Conservation (phyloP, 2,329 filamentous ascomycete species). For the Akanthomyces lecanii region DNA sequence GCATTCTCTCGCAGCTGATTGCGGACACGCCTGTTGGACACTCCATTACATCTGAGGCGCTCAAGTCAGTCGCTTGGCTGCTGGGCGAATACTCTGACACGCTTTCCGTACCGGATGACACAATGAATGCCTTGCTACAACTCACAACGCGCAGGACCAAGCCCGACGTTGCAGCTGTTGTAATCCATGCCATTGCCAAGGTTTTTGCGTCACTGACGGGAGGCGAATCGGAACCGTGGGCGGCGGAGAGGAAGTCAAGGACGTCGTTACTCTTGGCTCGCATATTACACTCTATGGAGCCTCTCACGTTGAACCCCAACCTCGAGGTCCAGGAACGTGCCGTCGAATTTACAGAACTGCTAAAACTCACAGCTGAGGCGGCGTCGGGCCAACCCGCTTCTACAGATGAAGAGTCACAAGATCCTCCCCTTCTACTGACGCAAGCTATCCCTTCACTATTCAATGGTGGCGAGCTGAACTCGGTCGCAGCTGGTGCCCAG, state of each 20-base stretch:
- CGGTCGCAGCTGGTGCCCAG: constrained; percentile 78
- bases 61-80: constrained; percentile 78
- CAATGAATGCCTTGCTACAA: constrained; percentile 71
- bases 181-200: constrained; percentile 81
- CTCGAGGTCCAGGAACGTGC: constrained; percentile 93
- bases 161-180: constrained; percentile 68
- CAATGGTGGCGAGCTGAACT: constrained; percentile 81
- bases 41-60: constrained; percentile 57
- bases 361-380: constrained; percentile 83
- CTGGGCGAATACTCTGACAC: constrained; percentile 82
- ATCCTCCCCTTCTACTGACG: constrained; percentile 78
- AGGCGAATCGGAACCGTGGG: constrained; percentile 64
- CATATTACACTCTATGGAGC: constrained; percentile 77
- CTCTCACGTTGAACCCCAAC: constrained; percentile 73
- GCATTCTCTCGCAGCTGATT: constrained; percentile 60
- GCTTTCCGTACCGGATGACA: constrained; percentile 64
- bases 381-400: constrained; percentile 60
- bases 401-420: constrained; percentile 50
- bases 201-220: constrained; percentile 71
- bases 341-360: constrained; percentile 85
- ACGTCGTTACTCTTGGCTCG: constrained; percentile 75
- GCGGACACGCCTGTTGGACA: constrained; percentile 51
- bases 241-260: constrained; percentile 65
- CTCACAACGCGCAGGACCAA: constrained; percentile 52
- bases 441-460: constrained; percentile 90